These are phyloP conservation scores for Penicillium waksmanii DNA, from an alignment of 495 filamentous ascomycete genomes.

Conservation along the genomic window DNA sequence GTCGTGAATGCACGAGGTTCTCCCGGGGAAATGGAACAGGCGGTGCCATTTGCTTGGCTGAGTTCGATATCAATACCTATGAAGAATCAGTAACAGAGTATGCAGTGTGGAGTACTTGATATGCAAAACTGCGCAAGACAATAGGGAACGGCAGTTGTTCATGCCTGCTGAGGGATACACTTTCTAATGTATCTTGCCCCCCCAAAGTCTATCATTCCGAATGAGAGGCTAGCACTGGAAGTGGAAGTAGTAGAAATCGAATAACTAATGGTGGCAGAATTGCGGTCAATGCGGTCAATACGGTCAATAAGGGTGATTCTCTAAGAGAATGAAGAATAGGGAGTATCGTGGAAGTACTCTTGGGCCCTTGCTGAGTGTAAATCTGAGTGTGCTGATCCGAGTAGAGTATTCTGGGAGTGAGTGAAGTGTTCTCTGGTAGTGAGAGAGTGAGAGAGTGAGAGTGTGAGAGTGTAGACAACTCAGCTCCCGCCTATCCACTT, in stretches of 20 bases:
- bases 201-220: background rate
- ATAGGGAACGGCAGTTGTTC: background rate
- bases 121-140: background rate
- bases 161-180: background rate
- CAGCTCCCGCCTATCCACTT: constrained; percentile 28
- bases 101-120: too few species aligned
- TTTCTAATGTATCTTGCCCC: background rate
- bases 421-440: background rate
- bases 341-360: background rate
- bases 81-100: too few species aligned
- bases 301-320: background rate
- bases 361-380: too few species aligned
- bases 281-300: background rate
- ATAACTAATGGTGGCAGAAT: background rate
- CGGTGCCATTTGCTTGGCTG: background rate
- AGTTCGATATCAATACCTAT: background rate
- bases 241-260: background rate
- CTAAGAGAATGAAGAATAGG: background rate
- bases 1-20: background rate
- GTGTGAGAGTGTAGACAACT: background rate
- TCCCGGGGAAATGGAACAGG: background rate
- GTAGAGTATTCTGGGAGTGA: too few species aligned
- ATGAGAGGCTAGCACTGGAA: background rate
- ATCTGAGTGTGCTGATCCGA: too few species aligned
- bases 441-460: background rate